Evolutionary conservation across 2,329 filamentous ascomycete genomes (phyloP).

Genomic region (Trichoderma lentiforme): DNA sequence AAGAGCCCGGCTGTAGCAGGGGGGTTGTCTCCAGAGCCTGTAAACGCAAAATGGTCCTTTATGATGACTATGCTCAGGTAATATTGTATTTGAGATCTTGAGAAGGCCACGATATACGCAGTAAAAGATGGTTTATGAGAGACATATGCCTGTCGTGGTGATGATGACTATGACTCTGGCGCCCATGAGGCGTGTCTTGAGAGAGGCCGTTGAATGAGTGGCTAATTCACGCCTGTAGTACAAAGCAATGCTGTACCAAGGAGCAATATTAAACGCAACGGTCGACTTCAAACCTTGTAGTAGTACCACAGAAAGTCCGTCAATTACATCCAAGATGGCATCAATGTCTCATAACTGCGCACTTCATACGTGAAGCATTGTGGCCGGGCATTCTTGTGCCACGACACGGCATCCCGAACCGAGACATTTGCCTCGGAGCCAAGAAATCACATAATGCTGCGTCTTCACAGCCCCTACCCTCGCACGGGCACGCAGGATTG

Average conservation of each 20-base stretch:
- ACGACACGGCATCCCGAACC: background rate
- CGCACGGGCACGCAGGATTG: background rate
- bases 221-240: background rate
- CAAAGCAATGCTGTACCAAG: background rate
- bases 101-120: background rate
- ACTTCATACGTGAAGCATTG: background rate
- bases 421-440: background rate
- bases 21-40: background rate
- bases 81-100: background rate
- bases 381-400: background rate
- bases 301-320: background rate
- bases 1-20: background rate
- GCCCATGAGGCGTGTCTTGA: background rate
- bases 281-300: background rate
- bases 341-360: background rate
- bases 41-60: background rate
- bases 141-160: background rate
- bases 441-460: background rate
- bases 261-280: background rate
- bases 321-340: background rate
- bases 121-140: background rate
- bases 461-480: background rate
- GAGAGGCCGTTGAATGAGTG: background rate
- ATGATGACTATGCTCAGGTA: background rate
- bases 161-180: background rate